These are phyloP conservation scores for Rhododendron ferrugineum DNA, from an alignment of 148 eudicot species.

Conservation along the genomic window DNA sequence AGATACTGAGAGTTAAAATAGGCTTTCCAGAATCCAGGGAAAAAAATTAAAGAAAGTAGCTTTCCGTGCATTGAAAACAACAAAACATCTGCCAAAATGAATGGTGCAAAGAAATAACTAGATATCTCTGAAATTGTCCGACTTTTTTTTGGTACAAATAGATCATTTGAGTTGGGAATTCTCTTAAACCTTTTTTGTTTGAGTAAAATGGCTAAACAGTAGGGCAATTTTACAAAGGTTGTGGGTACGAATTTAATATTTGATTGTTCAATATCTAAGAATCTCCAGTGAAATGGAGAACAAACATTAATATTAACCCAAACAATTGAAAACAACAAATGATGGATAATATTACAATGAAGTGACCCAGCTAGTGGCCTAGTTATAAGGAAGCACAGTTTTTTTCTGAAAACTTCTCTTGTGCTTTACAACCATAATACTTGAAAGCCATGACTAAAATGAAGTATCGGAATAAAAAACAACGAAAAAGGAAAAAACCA, in stretches of 20 bases:
- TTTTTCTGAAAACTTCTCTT: neutral
- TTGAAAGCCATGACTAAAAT: neutral
- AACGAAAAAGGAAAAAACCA: neutral
- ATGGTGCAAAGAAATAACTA: neutral
- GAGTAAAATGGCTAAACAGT: neutral
- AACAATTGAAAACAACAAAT: too few species aligned
- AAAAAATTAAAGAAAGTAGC: neutral
- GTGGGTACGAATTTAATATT: neutral
- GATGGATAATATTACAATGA: neutral
- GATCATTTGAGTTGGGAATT: neutral
- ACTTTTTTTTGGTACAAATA: neutral
- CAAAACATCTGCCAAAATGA: neutral
- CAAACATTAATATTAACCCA: neutral
- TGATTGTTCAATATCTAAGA: neutral
- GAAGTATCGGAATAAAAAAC: neutral
- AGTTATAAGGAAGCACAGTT: neutral
- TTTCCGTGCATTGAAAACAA: neutral
- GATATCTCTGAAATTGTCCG: neutral
- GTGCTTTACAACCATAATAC: neutral
- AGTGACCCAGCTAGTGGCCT: neutral
- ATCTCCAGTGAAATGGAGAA: neutral
- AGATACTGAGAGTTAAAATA: neutral
- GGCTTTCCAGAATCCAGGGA: neutral
- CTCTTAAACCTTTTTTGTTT: neutral
- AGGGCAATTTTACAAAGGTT: neutral